Evolutionary conservation across 148 eudicot genomes (phyloP), one percentile per base, ranked within the genome.

Genomic region (Heliosperma pusillum): DNA sequence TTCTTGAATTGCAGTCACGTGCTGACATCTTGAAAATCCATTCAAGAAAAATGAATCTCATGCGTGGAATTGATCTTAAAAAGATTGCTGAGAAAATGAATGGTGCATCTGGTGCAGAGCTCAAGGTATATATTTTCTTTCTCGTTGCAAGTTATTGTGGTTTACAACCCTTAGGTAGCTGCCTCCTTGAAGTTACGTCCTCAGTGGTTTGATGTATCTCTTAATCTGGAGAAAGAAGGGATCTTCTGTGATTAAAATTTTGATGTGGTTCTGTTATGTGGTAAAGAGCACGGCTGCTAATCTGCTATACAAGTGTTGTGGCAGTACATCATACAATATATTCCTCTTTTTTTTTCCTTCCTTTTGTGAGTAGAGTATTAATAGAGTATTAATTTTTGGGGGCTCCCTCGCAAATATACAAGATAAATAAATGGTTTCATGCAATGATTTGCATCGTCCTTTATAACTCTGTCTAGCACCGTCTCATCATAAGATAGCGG

Each of bases 71-170:
- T 70, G 90, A 85, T 81, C 63, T 87, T 75, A 83, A 83, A 82
- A 86, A 89, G 85, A 87, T 87, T 60, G 92, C 88, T 19, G 92
- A 74, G 59, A 89, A 89, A 75, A 89, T 86, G 88, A 83, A 83
- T 64, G 92, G 89, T 53, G 89, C 86, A 24, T 87, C 86, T 77
- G 87, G 88, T 76, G 87, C 89, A 15, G 91, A 88, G 78, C 83
- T 88, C 3, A 88, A 88, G 89, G 89, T 86, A 25, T 62, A 83
- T 29, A 36, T 17, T 36, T 70, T 55, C 40, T 56, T 22, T 19
- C 36, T 33, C 61, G 10, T 22, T 5, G 27, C 20, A 19, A 36
- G 70, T 11, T 19, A 7, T 69, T 42, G 25, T 40, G 26, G 10
- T 26, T 64, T 16, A 17, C 42, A 61, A 21, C 7, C 8, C n/a